Conservation (phyloP, 345 rosid genomes). For the Citrus medica region DNA sequence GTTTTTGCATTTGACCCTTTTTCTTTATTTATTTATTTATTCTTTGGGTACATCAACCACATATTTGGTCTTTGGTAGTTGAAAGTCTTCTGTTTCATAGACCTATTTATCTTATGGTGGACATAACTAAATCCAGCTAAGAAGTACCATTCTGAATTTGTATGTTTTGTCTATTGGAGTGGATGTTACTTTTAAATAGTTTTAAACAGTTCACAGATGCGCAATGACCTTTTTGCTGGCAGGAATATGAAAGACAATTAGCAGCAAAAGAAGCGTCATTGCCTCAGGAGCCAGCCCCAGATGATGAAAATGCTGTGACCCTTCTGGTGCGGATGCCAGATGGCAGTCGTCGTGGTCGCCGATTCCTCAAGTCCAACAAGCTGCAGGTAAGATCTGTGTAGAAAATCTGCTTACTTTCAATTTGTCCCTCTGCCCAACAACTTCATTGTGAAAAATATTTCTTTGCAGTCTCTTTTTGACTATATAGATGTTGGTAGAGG, state of each 20-base stretch:
- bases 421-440: not conserved
- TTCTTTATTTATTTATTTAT: no score
- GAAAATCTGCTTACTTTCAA: not conserved
- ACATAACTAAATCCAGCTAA: not conserved
- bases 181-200: not conserved
- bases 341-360: constrained; percentile 88
- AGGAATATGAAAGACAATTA: constrained; percentile 88
- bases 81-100: not conserved
- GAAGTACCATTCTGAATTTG: not conserved
- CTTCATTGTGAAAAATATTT: constrained; percentile 7
- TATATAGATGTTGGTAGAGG: constrained; percentile 86
- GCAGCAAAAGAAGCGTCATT: constrained; percentile 90
- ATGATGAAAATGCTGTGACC: constrained; percentile 81
- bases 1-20: no score
- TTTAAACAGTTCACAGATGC: not conserved
- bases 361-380: constrained; percentile 79
- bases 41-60: not conserved
- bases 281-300: constrained; percentile 78
- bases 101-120: not conserved
- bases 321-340: constrained; percentile 95
- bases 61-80: not conserved
- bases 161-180: not conserved
- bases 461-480: constrained; percentile 80
- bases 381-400: constrained; percentile 51
- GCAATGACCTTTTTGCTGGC: constrained; percentile 17